Conservation (phyloP, 2,329 filamentous ascomycete species). For the Chrysosporium keratinophilum region DNA sequence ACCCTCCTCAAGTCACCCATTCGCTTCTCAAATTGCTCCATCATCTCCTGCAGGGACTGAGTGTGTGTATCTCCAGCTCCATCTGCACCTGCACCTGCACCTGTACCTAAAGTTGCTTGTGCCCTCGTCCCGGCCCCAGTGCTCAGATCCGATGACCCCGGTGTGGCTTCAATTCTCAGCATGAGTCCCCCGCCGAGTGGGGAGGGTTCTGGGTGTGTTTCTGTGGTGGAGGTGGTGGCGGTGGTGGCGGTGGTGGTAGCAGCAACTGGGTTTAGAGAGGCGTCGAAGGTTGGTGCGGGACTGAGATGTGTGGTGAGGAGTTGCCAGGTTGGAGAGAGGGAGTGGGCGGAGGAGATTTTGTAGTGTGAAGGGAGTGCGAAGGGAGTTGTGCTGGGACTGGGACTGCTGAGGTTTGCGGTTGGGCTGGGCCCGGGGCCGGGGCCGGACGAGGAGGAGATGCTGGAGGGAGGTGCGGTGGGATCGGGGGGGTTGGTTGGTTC, state of each 20-base stretch:
- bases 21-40: conserved; percentile 37
- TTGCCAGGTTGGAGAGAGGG: conserved; percentile 65
- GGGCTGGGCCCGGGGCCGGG: conserved; percentile 41
- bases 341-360: conserved; percentile 57
- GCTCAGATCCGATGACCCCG: conserved; percentile 24
- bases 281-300: conserved; percentile 53
- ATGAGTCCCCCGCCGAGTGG: conserved; percentile 31
- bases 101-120: no score
- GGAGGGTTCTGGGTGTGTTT: conserved; percentile 27
- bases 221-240: not conserved
- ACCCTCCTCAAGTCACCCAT: conserved; percentile 36
- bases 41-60: conserved; percentile 36
- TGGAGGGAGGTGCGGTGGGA: conserved; percentile 10
- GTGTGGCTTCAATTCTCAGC: conserved; percentile 37
- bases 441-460: conserved; percentile 19
- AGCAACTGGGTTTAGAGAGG: conserved; percentile 31
- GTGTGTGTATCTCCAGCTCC: conserved; percentile 7
- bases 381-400: not conserved
- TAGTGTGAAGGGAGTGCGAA: conserved; percentile 24
- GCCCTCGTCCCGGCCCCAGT: no score
- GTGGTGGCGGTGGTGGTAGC: conserved; percentile 27
- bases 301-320: conserved; percentile 45
- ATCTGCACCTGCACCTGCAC: not conserved
- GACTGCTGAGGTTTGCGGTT: conserved; percentile 63
- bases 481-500: conserved; percentile 20